phyloP scores from a whole-genome alignment of 345 rosid genomes.

The Acer saccharum region DNA sequence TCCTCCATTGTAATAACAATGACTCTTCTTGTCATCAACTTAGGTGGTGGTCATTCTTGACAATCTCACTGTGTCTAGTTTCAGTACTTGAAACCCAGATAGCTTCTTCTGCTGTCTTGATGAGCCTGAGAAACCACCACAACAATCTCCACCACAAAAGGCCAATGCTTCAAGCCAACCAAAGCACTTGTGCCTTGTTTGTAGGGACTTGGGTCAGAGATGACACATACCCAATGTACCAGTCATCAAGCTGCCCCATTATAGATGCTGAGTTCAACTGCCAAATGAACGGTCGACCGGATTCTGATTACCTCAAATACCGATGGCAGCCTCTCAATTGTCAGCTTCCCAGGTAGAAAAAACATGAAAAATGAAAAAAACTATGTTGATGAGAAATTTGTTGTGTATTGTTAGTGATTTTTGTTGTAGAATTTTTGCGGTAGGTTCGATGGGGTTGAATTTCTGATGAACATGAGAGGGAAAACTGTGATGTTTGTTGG shows the following conservation, averaged over 20 bases:
- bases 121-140: conserved; percentile 66
- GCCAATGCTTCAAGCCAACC: conserved; percentile 28
- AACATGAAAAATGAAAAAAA: not conserved
- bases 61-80: conserved; percentile 27
- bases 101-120: conserved; percentile 57
- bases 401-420: conserved; percentile 8
- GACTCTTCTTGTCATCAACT: not conserved
- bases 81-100: conserved; percentile 38
- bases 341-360: conserved; percentile 73
- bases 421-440: conserved; percentile 7
- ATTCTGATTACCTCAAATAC: conserved; percentile 78
- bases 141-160: conserved; percentile 42
- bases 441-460: conserved; percentile 77
- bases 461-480: conserved; percentile 67
- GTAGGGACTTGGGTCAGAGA: conserved; percentile 75
- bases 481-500: conserved; percentile 90
- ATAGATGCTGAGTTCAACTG: conserved; percentile 85
- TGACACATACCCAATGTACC: conserved; percentile 71
- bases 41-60: conserved; percentile 27
- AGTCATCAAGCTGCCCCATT: conserved; percentile 49
- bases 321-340: conserved; percentile 89
- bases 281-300: conserved; percentile 83
- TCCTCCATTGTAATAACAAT: not conserved
- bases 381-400: not conserved
- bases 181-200: conserved; percentile 54